These are phyloP conservation scores for Cladosporium sp. DNA, from an alignment of 2,329 filamentous ascomycete genomes.

Conservation along the genomic window DNA sequence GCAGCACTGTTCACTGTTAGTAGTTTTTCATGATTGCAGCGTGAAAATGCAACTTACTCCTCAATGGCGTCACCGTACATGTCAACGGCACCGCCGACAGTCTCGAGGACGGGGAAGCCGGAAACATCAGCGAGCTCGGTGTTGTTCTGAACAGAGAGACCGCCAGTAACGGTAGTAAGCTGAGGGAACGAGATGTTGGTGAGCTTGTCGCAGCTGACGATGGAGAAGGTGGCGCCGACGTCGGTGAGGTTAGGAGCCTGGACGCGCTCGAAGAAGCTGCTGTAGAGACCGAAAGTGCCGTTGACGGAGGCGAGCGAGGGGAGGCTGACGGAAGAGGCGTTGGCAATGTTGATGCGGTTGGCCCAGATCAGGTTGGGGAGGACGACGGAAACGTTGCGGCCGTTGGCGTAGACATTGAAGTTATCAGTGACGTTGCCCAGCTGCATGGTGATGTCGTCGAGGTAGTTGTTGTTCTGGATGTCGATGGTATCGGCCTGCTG, in stretches of 20 bases:
- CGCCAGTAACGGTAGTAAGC: constrained; percentile 68
- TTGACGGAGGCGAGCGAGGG: constrained; percentile 70
- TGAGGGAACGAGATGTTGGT: constrained; percentile 71
- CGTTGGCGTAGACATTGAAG: constrained; percentile 77
- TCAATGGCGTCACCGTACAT: constrained; percentile 78
- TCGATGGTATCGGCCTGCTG: constrained; percentile 66
- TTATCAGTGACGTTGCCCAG: constrained; percentile 69
- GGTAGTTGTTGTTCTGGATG: constrained; percentile 85
- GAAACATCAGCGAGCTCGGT: constrained; percentile 62
- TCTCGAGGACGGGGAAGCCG: constrained; percentile 64
- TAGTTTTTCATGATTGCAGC: neutral
- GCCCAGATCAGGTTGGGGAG: constrained; percentile 77
- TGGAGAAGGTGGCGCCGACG: constrained; percentile 55
- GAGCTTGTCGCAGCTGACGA: constrained; percentile 54
- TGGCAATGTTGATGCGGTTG: constrained; percentile 76
- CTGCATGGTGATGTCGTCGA: constrained; percentile 71
- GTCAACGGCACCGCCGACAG: constrained; percentile 74
- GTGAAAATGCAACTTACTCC: constrained; percentile 51
- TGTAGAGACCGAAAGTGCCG: constrained; percentile 78
- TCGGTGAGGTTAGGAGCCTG: constrained; percentile 66
- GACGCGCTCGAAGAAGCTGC: constrained; percentile 65
- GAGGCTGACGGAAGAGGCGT: constrained; percentile 68
- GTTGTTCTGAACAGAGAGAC: constrained; percentile 88
- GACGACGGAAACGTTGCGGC: constrained; percentile 62
- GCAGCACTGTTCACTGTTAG: constrained; percentile 56